Conservation (phyloP, 768 basidiomycete genomes). For the Wakefieldia striispora region DNA sequence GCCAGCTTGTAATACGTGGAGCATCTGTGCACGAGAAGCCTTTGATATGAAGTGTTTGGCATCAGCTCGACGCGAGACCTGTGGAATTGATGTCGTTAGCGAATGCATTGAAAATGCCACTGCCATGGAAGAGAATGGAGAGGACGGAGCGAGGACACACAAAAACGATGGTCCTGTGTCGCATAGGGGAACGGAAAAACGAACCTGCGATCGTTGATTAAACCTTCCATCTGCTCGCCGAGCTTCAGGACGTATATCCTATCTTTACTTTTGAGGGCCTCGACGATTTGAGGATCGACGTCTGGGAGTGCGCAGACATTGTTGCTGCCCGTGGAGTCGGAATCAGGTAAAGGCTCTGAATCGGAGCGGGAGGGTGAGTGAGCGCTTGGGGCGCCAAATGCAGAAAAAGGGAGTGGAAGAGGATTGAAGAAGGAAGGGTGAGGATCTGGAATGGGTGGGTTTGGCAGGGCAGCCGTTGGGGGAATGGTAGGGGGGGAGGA, state of each 20-base stretch:
- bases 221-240: slow-evolving; percentile 80
- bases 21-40: slow-evolving; percentile 83
- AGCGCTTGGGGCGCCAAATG: slow-evolving; percentile 8
- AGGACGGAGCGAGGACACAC: slow-evolving; percentile 1
- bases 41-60: slow-evolving; percentile 78
- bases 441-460: slow-evolving; percentile 11
- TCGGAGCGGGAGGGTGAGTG: slow-evolving; percentile 22
- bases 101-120: background rate
- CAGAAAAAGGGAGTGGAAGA: slow-evolving; percentile 12
- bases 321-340: slow-evolving; percentile 25
- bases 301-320: slow-evolving; percentile 37
- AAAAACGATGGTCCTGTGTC: background rate
- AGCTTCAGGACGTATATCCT: slow-evolving; percentile 84
- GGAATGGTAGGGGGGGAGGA: slow-evolving; percentile 9
- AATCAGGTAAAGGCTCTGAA: slow-evolving; percentile 29
- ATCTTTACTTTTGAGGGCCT: slow-evolving; percentile 86
- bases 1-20: slow-evolving; percentile 75
- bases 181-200: slow-evolving; percentile 26
- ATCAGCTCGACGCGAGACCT: slow-evolving; percentile 66
- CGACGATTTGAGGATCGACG: slow-evolving; percentile 77
- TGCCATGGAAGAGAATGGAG: background rate
- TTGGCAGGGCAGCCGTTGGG: slow-evolving; percentile 12
- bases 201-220: slow-evolving; percentile 74
- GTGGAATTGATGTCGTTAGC: slow-evolving; percentile 24
- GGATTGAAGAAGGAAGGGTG: slow-evolving; percentile 6